Conservation (phyloP, 768 basidiomycete genomes). For the Pilatotrama ljubarskyi region DNA sequence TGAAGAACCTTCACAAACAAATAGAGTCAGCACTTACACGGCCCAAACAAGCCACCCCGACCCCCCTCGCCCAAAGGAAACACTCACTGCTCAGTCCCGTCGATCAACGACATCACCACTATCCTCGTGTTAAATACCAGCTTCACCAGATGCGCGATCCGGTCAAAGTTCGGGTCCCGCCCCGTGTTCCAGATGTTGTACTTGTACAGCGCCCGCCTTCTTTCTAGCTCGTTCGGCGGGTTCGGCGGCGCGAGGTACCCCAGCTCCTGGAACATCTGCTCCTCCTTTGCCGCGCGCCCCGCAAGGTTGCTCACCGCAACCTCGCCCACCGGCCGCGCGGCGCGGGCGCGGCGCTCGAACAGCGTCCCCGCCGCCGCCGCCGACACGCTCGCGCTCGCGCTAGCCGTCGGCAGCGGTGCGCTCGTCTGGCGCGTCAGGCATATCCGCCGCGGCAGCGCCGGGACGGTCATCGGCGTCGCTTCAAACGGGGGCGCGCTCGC, state of each 20-base stretch:
- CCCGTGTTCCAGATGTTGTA: constrained; percentile 86
- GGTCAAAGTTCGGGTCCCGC: constrained; percentile 87
- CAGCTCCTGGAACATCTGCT: constrained; percentile 60
- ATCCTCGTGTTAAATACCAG: constrained; percentile 90
- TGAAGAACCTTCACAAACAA: constrained; percentile 68
- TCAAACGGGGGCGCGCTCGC: constrained; percentile 33
- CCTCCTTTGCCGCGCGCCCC: constrained; percentile 62
- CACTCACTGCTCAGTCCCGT: constrained; percentile 78
- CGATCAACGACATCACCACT: constrained; percentile 81
- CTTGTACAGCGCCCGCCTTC: constrained; percentile 85
- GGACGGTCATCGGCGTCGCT: constrained; percentile 39
- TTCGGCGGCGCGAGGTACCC: constrained; percentile 79
- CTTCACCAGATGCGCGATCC: constrained; percentile 90
- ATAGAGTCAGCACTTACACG: not conserved
- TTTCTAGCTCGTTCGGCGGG: constrained; percentile 81
- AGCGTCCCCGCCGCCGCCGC: no score
- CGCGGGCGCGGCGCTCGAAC: constrained; percentile 32
- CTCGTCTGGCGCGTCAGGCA: constrained; percentile 63
- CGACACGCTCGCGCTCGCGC: no score
- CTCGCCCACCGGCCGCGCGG: constrained; percentile 25
- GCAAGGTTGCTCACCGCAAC: constrained; percentile 33
- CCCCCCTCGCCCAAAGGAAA: no score
- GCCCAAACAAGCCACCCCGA: constrained; percentile 5
- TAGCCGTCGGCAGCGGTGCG: constrained; percentile 54
- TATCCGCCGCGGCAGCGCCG: constrained; percentile 51